Conservation (phyloP, 371 early-diverging fungal genomes). For the Mucor indicus region DNA sequence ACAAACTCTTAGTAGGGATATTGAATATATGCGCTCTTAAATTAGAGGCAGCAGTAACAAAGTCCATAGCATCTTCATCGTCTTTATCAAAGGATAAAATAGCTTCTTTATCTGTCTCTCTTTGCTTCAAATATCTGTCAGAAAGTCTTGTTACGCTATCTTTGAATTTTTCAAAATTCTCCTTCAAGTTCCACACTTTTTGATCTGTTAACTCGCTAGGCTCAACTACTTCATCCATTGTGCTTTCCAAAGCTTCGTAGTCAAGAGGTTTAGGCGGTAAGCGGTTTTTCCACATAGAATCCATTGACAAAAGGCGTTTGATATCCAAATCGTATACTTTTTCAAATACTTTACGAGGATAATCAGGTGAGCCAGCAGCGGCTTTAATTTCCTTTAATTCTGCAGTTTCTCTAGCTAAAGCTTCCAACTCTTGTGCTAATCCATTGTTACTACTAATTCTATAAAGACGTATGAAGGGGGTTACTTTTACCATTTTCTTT, state of each 20-base stretch:
- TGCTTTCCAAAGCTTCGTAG: constrained; percentile 40
- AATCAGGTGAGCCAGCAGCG: constrained; percentile 59
- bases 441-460: not conserved
- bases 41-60: constrained; percentile 92
- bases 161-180: constrained; percentile 53
- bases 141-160: constrained; percentile 49
- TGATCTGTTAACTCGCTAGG: constrained; percentile 57
- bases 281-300: constrained; percentile 90
- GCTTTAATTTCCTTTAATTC: constrained; percentile 66
- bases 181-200: constrained; percentile 60
- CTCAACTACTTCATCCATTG: constrained; percentile 1
- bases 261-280: constrained; percentile 68
- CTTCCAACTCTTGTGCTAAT: constrained; percentile 71
- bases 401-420: constrained; percentile 68
- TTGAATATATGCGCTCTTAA: constrained; percentile 80
- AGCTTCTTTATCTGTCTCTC: constrained; percentile 42
- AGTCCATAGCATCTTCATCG: constrained; percentile 83
- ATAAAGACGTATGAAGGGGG: not conserved
- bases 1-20: constrained; percentile 77
- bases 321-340: constrained; percentile 88
- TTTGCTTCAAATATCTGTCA: constrained; percentile 33
- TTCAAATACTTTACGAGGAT: constrained; percentile 72
- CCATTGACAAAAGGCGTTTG: constrained; percentile 70
- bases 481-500: constrained; percentile 60
- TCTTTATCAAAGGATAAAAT: constrained; percentile 89